Conservation (phyloP, 129 eudicot genomes). For the Escallonia rubra region DNA sequence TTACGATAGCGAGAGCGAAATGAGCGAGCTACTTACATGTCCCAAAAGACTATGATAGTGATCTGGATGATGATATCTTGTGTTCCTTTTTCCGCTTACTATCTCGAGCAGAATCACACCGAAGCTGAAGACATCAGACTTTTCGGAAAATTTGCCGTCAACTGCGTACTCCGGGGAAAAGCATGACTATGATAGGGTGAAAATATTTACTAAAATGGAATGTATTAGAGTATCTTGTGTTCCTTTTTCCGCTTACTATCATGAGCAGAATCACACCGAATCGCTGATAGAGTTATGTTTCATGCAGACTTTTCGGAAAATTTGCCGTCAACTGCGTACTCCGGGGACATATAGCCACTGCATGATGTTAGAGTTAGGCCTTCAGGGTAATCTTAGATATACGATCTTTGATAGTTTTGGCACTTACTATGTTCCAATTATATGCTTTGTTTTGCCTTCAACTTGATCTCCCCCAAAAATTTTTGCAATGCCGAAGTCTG, state of each 20-base stretch:
- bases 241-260: too few relatives aligned
- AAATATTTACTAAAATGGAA: too few relatives aligned
- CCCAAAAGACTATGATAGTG: conserved; percentile 29
- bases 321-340: too few relatives aligned
- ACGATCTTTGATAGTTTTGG: too few relatives aligned
- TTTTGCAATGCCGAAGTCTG: conserved; percentile 53
- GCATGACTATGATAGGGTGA: too few relatives aligned
- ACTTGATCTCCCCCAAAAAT: conserved; percentile 31
- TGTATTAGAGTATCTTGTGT: too few relatives aligned
- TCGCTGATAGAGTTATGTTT: too few relatives aligned
- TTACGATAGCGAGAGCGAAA: too few relatives aligned
- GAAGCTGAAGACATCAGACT: conserved; percentile 40
- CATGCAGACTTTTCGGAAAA: too few relatives aligned
- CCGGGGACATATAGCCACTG: conserved; percentile 56
- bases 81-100: conserved; percentile 42
- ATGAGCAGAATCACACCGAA: too few relatives aligned
- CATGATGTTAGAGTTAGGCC: neutral
- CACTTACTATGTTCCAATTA: conserved; percentile 50
- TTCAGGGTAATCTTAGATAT: too few relatives aligned
- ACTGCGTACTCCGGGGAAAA: conserved; percentile 50
- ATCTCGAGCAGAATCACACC: conserved; percentile 46
- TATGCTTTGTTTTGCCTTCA: conserved; percentile 25
- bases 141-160: conserved; percentile 36
- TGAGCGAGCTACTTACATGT: conserved; percentile 27
- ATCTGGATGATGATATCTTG: conserved; percentile 8